Conservation (phyloP, 139 green algal genomes). For the Spirogloea muscicola region DNA sequence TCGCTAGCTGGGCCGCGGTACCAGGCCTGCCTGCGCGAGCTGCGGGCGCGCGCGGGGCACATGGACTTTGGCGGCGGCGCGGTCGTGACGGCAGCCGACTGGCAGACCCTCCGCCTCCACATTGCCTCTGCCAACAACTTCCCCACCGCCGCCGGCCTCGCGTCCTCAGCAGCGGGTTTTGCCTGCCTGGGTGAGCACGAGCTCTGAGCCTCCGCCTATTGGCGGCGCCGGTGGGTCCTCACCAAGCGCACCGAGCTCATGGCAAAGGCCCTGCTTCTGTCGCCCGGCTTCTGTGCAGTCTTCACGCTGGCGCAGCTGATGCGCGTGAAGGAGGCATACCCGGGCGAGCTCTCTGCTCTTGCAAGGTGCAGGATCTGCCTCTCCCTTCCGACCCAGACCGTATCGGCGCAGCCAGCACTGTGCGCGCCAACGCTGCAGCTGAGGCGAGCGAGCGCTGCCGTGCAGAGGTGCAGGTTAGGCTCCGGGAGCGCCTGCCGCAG, state of each 20-base stretch:
- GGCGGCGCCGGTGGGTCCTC: no score
- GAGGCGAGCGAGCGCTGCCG: no score
- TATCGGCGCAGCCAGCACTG: no score
- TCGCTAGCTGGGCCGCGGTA: constrained; percentile 25
- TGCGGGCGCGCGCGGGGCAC: constrained; percentile 15
- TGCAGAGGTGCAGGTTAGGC: constrained; percentile 41
- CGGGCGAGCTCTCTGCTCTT: constrained; percentile 38
- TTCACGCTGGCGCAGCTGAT: constrained; percentile 42
- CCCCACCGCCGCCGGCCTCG: constrained; percentile 45
- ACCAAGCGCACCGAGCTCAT: no score
- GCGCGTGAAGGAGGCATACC: constrained; percentile 41
- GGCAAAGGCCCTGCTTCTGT: no score
- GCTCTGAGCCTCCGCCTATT: no score
- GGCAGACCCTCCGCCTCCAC: constrained; percentile 33
- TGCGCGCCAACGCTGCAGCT: no score
- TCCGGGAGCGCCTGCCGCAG: constrained; percentile 47
- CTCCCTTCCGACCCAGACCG: no score
- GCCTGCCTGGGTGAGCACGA: constrained; percentile 42
- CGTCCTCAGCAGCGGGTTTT: constrained; percentile 49
- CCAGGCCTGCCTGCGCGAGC: constrained; percentile 29
- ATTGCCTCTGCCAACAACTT: constrained; percentile 48
- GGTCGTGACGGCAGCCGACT: constrained; percentile 10
- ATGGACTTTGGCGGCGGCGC: not conserved
- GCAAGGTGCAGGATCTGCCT: no score
- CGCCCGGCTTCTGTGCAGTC: constrained; percentile 4